These are phyloP conservation scores for Trematosphaeria pertusa DNA, from an alignment of 2,329 filamentous ascomycete species.

Conservation along the genomic window DNA sequence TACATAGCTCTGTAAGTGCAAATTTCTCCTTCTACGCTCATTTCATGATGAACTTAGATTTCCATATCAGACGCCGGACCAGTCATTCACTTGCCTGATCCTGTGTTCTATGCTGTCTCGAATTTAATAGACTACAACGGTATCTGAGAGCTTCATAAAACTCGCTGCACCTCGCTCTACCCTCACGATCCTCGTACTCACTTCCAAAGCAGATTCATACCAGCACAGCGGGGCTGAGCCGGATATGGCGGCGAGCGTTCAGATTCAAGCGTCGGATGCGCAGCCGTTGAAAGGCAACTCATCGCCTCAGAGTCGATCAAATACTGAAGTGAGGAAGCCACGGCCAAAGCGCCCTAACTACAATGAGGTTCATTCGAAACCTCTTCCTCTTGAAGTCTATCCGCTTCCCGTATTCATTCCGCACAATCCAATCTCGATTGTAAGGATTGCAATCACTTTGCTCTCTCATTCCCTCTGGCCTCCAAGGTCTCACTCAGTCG, in stretches of 20 bases:
- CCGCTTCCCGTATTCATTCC: conserved; percentile 89
- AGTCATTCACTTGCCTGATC: conserved; percentile 43
- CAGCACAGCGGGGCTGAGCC: neutral
- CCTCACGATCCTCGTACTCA: conserved; percentile 1
- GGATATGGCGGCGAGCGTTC: conserved; percentile 6
- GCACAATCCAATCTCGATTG: conserved; percentile 86
- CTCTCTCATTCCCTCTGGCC: conserved; percentile 73
- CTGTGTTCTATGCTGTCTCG: conserved; percentile 40
- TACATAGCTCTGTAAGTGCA: conserved; percentile 8
- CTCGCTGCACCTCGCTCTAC: no score
- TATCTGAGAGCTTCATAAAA: no score
- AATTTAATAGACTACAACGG: conserved; percentile 49
- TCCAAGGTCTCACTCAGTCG: conserved; percentile 68
- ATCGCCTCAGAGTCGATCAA: conserved; percentile 17
- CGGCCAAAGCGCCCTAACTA: conserved; percentile 61
- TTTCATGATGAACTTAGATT: conserved; percentile 34
- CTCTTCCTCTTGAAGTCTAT: conserved; percentile 80
- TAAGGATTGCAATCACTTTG: conserved; percentile 81
- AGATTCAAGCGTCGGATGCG: conserved; percentile 3
- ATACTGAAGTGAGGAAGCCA: conserved; percentile 30
- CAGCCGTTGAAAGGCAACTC: conserved; percentile 8
- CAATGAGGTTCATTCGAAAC: conserved; percentile 79
- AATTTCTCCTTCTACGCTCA: neutral
- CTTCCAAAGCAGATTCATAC: conserved; percentile 11
- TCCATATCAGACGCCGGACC: conserved; percentile 33